phyloP scores from a whole-genome alignment of 352 stramenopile species.

The Globisporangium echinulatum region DNA sequence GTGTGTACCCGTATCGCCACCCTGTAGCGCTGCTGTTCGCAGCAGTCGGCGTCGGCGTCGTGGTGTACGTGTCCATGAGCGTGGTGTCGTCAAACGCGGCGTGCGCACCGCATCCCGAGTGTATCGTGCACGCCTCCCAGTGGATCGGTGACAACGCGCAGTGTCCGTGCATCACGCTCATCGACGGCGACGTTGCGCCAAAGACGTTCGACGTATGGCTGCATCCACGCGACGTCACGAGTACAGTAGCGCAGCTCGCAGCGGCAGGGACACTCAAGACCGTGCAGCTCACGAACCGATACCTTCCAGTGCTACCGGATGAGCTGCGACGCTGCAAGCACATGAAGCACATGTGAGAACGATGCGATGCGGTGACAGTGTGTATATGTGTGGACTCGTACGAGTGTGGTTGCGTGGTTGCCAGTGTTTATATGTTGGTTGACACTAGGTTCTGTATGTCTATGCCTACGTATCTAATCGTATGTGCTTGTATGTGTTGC shows the following conservation, averaged over 20 bases:
- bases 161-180: constrained; percentile 5
- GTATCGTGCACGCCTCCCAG: background rate
- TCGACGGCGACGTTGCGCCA: constrained; percentile 10
- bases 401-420: too few relatives aligned
- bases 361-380: too few relatives aligned
- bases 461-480: too few relatives aligned
- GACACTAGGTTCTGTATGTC: too few relatives aligned
- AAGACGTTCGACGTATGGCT: constrained; percentile 2
- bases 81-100: background rate
- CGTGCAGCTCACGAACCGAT: constrained; percentile 27
- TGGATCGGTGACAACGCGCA: background rate
- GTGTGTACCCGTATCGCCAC: background rate
- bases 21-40: background rate
- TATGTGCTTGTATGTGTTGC: too few relatives aligned
- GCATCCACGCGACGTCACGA: background rate
- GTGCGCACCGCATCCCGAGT: constrained; percentile 3
- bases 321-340: constrained; percentile 19
- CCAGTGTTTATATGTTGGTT: too few relatives aligned
- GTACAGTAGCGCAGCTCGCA: background rate
- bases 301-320: constrained; percentile 17
- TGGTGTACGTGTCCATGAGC: background rate
- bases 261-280: constrained; percentile 4
- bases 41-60: background rate
- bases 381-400: too few relatives aligned
- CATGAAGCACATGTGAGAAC: constrained; percentile 23